phyloP scores from a whole-genome alignment of 495 filamentous ascomycete species.

The Cetradonia linearis region DNA sequence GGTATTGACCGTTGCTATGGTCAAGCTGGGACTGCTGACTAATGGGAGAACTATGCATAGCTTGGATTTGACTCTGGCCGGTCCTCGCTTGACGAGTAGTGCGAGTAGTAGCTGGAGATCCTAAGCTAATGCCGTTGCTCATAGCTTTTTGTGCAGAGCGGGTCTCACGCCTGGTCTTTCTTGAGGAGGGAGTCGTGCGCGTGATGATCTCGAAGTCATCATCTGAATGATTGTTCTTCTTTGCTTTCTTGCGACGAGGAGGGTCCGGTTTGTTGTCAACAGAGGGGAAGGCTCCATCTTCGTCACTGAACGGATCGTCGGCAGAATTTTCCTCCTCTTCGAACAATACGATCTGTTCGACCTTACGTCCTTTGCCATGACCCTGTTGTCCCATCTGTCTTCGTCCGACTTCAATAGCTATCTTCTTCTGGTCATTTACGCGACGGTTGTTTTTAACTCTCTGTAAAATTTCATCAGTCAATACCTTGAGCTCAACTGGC shows the following conservation, averaged over 20 bases:
- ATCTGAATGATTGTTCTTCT: background rate
- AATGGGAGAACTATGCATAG: background rate
- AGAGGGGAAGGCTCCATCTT: background rate
- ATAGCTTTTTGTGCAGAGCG: background rate
- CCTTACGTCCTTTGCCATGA: constrained; percentile 17
- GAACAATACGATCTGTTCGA: background rate
- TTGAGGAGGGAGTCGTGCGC: background rate
- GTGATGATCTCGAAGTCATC: background rate
- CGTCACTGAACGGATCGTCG: constrained; percentile 1
- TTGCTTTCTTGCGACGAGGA: background rate
- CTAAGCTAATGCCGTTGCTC: background rate
- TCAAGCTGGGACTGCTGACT: background rate
- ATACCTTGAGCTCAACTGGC: background rate
- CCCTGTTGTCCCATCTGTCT: constrained; percentile 9
- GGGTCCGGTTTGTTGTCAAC: background rate
- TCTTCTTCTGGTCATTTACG: constrained; percentile 23
- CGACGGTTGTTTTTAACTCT: constrained; percentile 25
- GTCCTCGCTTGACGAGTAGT: background rate
- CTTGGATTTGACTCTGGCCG: background rate
- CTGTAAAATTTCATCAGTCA: constrained; percentile 2
- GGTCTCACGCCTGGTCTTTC: constrained; percentile 2
- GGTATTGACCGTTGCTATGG: background rate
- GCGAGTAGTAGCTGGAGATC: background rate
- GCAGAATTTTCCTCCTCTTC: constrained; percentile 9
- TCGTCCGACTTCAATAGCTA: constrained; percentile 18